Percentiles rank a stretch among this genome's conserved stretches.
phyloP scores from a whole-genome alignment of 1,284 basidiomycete species.

The Ustilago bromivora region DNA sequence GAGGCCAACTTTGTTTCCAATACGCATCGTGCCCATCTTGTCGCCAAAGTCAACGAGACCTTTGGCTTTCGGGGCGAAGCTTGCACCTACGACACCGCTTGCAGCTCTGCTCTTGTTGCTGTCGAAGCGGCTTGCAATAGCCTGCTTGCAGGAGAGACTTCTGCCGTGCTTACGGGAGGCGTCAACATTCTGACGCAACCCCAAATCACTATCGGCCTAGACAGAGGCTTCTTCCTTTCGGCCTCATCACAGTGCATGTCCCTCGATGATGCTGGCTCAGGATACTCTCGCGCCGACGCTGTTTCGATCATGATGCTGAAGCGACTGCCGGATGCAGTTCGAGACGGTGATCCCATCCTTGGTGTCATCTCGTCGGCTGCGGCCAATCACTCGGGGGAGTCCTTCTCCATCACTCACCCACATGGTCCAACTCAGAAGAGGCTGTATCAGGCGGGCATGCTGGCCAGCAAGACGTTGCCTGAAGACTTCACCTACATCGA shows the following conservation, averaged over 20 bases:
- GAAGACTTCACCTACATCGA: slow-evolving; percentile 41
- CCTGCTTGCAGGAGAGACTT: slow-evolving; percentile 29
- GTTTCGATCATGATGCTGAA: slow-evolving; percentile 52
- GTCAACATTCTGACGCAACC: slow-evolving; percentile 56
- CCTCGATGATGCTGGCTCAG: slow-evolving; percentile 47
- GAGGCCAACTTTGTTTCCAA: slow-evolving; percentile 30
- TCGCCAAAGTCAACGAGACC: slow-evolving; percentile 30
- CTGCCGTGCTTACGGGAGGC: slow-evolving; percentile 45
- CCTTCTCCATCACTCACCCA: slow-evolving; percentile 56
- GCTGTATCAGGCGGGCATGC: slow-evolving; percentile 45
- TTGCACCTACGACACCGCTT: slow-evolving; percentile 53
- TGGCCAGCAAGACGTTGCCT: slow-evolving; percentile 36
- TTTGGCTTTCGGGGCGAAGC: slow-evolving; percentile 52
- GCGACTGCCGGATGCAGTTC: slow-evolving; percentile 42
- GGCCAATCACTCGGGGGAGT: slow-evolving; percentile 55
- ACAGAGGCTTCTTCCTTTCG: slow-evolving; percentile 56
- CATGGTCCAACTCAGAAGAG: slow-evolving; percentile 46
- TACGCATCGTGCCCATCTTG: slow-evolving; percentile 47
- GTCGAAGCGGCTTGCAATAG: slow-evolving; percentile 51
- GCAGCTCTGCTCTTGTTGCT: slow-evolving; percentile 52
- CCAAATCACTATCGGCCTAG: slow-evolving; percentile 55
- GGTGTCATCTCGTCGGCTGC: slow-evolving; percentile 46
- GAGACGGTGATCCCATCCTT: slow-evolving; percentile 49
- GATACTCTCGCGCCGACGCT: slow-evolving; percentile 53
- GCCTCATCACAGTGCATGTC: slow-evolving; percentile 53